Evolutionary conservation across 768 basidiomycete genomes (phyloP), one percentile per base, ranked within the genome.

Genomic region (Termitomyces sp.): DNA sequence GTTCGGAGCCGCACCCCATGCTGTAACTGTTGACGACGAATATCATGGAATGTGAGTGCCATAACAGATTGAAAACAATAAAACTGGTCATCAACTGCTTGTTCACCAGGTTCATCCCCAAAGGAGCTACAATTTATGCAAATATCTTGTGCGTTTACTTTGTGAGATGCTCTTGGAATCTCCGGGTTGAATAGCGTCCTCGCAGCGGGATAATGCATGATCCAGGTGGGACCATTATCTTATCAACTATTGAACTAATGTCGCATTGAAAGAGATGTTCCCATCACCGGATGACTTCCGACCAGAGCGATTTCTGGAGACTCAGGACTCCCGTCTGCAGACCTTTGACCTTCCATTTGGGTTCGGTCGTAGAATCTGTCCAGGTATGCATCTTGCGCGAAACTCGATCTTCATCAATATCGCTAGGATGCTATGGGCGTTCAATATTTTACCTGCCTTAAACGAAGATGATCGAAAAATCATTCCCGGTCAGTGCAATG

Each of bases 261-360:
- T 43, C 3, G 34, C 9, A 25, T 31, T 29, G 1, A 25, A 57
- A 66, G 66, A 29, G 12, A 66, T 72, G 68, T 77, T 78, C 56
- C 68, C 72, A 1, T 69, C 71, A 2, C 73, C 78, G 6, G 74
- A 74, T 12, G 66, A 65, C 37, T 79, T 78, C 65, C 59, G 61
- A 12, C 79, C 79, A 0, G 80, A 80, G 52, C 71, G 78, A 34
- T 81, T 80, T 61, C 60, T 80, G 7, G 69, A 73, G 20, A 72
- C 72, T 2, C 60, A 60, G 5, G 63, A 72, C 59, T 67, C 73
- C 4, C 70, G 73, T 4, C 52, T 76, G 17, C 62, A 71, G 61
- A 62, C 69, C 14, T 74, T 75, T 46, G 73, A 73, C 25, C 67
- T 76, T 42, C 72, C 75, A 11, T 80, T 78, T 63, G 75, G 79